phyloP scores from a whole-genome alignment of 306 rosid species.

The Cyamopsis tetragonoloba region DNA sequence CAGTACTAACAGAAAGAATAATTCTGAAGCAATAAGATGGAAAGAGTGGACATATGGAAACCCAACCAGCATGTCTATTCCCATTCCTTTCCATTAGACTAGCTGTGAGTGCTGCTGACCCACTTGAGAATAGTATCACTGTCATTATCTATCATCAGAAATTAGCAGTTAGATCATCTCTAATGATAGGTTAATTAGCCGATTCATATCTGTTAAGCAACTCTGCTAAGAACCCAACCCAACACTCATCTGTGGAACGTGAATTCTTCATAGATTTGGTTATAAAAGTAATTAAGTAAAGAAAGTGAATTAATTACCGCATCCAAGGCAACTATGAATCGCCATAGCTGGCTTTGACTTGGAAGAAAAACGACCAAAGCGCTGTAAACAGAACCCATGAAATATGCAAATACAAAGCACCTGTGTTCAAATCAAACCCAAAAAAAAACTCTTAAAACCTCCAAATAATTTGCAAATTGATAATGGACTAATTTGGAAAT shows the following conservation, averaged over 20 bases:
- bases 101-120: slow-evolving; percentile 4
- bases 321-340: not conserved
- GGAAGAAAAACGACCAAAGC: slow-evolving; percentile 2
- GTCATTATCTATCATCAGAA: slow-evolving; percentile 9
- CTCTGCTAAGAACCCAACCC: no score
- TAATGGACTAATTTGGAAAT: no score
- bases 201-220: no score
- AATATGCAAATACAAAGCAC: slow-evolving; percentile 24
- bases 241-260: no score
- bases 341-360: not conserved
- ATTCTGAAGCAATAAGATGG: not conserved
- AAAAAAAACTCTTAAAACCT: no score
- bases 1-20: not conserved
- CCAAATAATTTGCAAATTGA: no score
- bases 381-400: not conserved
- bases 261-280: no score
- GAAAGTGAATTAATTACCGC: not conserved
- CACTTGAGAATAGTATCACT: not conserved
- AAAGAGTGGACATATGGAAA: not conserved
- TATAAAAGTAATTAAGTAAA: not conserved
- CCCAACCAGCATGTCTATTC: not conserved
- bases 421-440: not conserved
- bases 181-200: no score
- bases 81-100: not conserved
- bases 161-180: no score